These are phyloP conservation scores for Phytopythium cucurbitacearum DNA, from an alignment of 352 stramenopile species.

Conservation along the genomic window DNA sequence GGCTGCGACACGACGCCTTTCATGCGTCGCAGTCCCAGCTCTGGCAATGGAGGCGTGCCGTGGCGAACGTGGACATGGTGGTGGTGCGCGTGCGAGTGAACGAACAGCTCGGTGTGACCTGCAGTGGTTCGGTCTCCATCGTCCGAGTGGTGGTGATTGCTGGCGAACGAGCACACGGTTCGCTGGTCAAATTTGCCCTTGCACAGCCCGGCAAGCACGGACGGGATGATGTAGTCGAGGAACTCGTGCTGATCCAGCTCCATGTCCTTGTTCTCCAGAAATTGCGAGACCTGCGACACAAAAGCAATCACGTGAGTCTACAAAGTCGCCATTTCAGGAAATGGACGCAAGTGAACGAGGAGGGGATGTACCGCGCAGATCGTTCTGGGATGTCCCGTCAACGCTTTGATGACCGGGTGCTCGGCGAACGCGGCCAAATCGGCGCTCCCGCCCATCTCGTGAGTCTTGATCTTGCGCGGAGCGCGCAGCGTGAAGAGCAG, in stretches of 20 bases:
- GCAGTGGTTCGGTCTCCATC: too few species aligned
- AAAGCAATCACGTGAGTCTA: background rate
- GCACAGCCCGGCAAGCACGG: constrained; percentile 67
- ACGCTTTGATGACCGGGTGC: constrained; percentile 55
- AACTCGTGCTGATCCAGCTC: constrained; percentile 81
- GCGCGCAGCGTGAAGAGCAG: constrained; percentile 74
- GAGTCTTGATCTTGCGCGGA: constrained; percentile 63
- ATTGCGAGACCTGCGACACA: constrained; percentile 51
- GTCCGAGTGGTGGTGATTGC: too few species aligned
- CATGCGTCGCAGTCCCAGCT: constrained; percentile 12
- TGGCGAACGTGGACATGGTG: constrained; percentile 22
- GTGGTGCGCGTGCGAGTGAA: constrained; percentile 9
- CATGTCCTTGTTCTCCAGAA: constrained; percentile 81
- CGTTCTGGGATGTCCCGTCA: constrained; percentile 58
- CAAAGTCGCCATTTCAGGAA: background rate
- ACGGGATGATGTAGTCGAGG: constrained; percentile 77
- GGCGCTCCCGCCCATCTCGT: constrained; percentile 73
- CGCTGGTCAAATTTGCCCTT: constrained; percentile 23
- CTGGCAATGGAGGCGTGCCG: background rate
- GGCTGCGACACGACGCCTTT: constrained; percentile 23
- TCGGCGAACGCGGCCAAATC: constrained; percentile 58
- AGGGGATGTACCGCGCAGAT: constrained; percentile 55
- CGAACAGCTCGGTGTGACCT: background rate
- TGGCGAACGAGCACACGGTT: background rate
- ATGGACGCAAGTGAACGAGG: background rate